Percentiles rank a stretch among this genome's conserved stretches.
These are phyloP conservation scores for Ceratocystis harringtonii DNA, from an alignment of 2,329 filamentous ascomycete species.

Conservation along the genomic window DNA sequence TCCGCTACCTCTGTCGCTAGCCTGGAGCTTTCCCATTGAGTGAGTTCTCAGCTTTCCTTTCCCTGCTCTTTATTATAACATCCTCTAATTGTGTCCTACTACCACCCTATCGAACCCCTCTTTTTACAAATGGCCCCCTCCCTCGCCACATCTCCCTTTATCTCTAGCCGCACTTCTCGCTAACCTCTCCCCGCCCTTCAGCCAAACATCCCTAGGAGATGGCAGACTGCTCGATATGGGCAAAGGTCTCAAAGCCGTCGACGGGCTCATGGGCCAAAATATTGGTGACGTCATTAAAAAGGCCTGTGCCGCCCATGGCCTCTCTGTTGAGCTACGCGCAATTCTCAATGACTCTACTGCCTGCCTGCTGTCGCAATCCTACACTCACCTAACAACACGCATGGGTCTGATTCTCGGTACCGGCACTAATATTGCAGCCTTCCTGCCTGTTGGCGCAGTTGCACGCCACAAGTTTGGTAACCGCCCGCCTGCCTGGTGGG, in stretches of 20 bases:
- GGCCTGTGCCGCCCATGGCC: constrained; percentile 36
- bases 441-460: constrained; percentile 44
- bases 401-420: constrained; percentile 54
- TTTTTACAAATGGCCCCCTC: too few relatives aligned
- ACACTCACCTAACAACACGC: constrained; percentile 41
- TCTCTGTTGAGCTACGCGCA: constrained; percentile 41
- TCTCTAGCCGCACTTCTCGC: constrained; percentile 10
- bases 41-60: constrained; percentile 26
- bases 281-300: constrained; percentile 42
- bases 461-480: constrained; percentile 40
- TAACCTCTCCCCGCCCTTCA: constrained; percentile 23
- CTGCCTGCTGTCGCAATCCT: constrained; percentile 50
- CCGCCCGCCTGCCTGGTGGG: constrained; percentile 41
- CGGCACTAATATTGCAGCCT: constrained; percentile 50
- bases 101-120: too few relatives aligned
- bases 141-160: background rate
- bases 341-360: constrained; percentile 55
- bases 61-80: background rate
- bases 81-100: background rate
- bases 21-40: constrained; percentile 59
- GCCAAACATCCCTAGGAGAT: constrained; percentile 47
- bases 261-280: constrained; percentile 43
- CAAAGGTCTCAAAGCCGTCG: constrained; percentile 47
- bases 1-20: constrained; percentile 43
- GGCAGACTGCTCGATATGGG: constrained; percentile 49